Evolutionary conservation across 371 early-diverging fungal genomes (phyloP).

Genomic region (Mucor plumbeus): DNA sequence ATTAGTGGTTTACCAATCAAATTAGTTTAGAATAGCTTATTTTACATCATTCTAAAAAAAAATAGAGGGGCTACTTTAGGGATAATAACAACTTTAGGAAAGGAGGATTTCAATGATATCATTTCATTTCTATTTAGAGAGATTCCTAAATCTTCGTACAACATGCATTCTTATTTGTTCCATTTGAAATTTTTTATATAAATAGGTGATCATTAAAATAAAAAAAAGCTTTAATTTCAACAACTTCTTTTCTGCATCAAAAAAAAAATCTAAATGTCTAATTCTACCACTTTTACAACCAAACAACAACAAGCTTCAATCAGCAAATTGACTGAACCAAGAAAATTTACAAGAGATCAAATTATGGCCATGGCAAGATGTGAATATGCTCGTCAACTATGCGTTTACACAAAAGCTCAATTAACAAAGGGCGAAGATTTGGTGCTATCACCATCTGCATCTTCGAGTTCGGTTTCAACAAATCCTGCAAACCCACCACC

Average conservation of each 20-base stretch:
- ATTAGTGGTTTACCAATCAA: background rate
- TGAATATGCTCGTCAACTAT: constrained; percentile 52
- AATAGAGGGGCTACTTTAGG: background rate
- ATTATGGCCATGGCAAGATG: constrained; percentile 45
- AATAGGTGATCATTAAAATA: background rate
- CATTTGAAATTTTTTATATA: background rate
- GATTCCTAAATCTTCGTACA: constrained; percentile 3
- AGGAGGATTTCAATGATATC: background rate
- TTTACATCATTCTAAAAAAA: background rate
- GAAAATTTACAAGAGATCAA: constrained; percentile 35
- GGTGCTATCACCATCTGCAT: background rate
- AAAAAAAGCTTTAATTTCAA: background rate
- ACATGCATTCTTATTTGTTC: background rate
- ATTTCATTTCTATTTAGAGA: constrained; percentile 7
- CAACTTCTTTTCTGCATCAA: background rate
- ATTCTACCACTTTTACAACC: background rate
- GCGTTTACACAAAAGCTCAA: constrained; percentile 31
- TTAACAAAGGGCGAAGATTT: constrained; percentile 15
- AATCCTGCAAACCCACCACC: background rate
- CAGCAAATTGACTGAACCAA: constrained; percentile 2
- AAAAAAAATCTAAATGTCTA: background rate
- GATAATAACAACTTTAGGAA: constrained; percentile 1
- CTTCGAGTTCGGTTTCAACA: background rate
- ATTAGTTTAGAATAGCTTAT: background rate
- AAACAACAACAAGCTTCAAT: constrained; percentile 8